Evolutionary conservation across 805 yeast species (phyloP).

Genomic region (Crinitomyces ghanaensis): DNA sequence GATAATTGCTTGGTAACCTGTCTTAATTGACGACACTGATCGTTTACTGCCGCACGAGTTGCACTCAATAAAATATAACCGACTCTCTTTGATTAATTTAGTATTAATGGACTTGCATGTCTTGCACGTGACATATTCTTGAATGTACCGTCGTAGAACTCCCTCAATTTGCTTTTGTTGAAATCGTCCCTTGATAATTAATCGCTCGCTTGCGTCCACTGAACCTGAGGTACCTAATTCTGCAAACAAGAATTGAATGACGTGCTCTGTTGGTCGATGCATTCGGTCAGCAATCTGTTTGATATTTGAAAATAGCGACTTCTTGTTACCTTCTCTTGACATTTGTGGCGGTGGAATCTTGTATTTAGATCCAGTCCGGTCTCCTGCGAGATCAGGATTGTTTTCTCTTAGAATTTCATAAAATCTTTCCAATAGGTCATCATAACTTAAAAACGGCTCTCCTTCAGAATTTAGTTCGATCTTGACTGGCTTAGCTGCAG

Average conservation of each 20-base stretch:
- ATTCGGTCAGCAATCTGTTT: slow-evolving; percentile 88
- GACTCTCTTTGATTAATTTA: slow-evolving; percentile 89
- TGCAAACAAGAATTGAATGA: slow-evolving; percentile 92
- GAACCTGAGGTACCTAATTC: slow-evolving; percentile 99
- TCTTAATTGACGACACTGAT: slow-evolving; percentile 93
- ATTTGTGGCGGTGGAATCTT: slow-evolving; percentile 97
- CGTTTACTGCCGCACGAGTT: slow-evolving; percentile 96
- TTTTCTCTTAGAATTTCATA: slow-evolving; percentile 77
- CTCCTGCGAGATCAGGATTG: slow-evolving; percentile 98
- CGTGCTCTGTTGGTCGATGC: slow-evolving; percentile 95
- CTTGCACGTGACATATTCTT: slow-evolving; percentile 97
- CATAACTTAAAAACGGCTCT: slow-evolving; percentile 59
- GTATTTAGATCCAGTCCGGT: slow-evolving; percentile 80
- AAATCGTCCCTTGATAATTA: slow-evolving; percentile 95
- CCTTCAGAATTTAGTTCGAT: slow-evolving; percentile 22
- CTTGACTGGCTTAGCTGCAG: slow-evolving; percentile 17
- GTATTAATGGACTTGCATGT: slow-evolving; percentile 98
- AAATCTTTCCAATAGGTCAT: slow-evolving; percentile 69
- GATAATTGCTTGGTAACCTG: slow-evolving; percentile 91
- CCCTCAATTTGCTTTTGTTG: slow-evolving; percentile 96
- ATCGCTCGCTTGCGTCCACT: slow-evolving; percentile 94
- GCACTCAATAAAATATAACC: slow-evolving; percentile 95
- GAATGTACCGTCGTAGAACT: slow-evolving; percentile 88
- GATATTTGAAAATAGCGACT: slow-evolving; percentile 91
- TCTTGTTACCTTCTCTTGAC: slow-evolving; percentile 94